These are phyloP conservation scores for Flueggea neowawraea DNA, from an alignment of 441 rosid species.

Conservation along the genomic window DNA sequence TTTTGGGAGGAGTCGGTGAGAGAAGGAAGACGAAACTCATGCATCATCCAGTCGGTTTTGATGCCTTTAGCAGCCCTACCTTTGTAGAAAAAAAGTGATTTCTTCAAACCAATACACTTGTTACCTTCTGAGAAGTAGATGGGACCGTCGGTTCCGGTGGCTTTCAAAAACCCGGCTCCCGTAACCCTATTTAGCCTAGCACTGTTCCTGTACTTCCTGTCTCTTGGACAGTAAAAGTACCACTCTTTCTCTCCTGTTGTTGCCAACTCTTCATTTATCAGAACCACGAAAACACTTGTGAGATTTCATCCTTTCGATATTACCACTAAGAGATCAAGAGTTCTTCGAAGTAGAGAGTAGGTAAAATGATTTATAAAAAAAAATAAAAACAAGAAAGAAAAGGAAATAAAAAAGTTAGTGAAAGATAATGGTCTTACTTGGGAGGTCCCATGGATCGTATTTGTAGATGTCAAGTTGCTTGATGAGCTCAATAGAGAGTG, in stretches of 20 bases:
- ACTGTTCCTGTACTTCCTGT: constrained; percentile 83
- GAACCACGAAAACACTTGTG: not conserved
- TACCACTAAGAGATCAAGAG: no score
- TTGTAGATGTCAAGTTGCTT: constrained; percentile 62
- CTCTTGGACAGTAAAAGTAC: constrained; percentile 85
- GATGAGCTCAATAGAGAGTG: constrained; percentile 44
- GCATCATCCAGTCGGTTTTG: constrained; percentile 99
- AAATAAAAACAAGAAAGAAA: no score
- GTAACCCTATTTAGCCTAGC: constrained; percentile 80
- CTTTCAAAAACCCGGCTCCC: constrained; percentile 87
- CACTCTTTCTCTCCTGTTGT: constrained; percentile 75
- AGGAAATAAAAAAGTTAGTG: not conserved
- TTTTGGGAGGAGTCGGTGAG: constrained; percentile 50
- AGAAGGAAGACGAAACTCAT: constrained; percentile 90
- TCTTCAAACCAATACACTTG: constrained; percentile 86
- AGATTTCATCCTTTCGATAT: no score
- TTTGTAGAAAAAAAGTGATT: constrained; percentile 78
- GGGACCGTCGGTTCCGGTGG: constrained; percentile 86
- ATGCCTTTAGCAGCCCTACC: constrained; percentile 89
- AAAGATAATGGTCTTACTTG: constrained; percentile 38
- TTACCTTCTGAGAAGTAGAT: constrained; percentile 78
- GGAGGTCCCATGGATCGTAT: constrained; percentile 70
- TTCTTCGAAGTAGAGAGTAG: not conserved
- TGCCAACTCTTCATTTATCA: constrained; percentile 43
- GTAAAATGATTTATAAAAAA: not conserved